A percentile compares a stretch with the other conserved stretches of the same genome.
These are phyloP conservation scores for Ananas comosus DNA, from an alignment of 176 grass and related monocot genomes.

Conservation along the genomic window DNA sequence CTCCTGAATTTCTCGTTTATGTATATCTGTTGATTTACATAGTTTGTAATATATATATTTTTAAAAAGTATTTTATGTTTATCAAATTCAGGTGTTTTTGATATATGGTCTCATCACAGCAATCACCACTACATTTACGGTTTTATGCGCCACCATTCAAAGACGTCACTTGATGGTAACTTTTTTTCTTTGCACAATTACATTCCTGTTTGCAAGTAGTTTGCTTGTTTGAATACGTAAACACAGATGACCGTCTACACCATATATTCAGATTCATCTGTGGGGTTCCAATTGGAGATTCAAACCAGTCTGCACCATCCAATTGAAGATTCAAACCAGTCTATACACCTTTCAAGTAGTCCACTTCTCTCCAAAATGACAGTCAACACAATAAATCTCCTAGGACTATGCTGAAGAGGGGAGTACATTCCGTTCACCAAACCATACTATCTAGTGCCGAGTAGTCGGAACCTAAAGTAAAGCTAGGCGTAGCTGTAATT, in stretches of 20 bases:
- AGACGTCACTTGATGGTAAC: conserved; percentile 94
- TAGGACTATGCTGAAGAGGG: too few relatives aligned
- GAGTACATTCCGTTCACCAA: too few relatives aligned
- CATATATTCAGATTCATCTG: background rate
- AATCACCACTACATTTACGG: conserved; percentile 48
- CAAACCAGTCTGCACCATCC: too few relatives aligned
- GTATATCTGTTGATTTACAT: conserved; percentile 15
- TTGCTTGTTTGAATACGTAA: background rate
- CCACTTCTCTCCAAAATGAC: too few relatives aligned
- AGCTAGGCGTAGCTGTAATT: too few relatives aligned
- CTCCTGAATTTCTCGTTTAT: conserved; percentile 8
- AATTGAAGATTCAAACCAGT: too few relatives aligned
- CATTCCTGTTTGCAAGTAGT: background rate
- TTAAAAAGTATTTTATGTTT: background rate
- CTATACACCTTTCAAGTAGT: too few relatives aligned
- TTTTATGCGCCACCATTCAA: conserved; percentile 83
- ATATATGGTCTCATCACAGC: conserved; percentile 88
- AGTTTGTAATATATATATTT: conserved; percentile 3
- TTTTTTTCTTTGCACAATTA: background rate
- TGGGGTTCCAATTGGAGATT: too few relatives aligned
- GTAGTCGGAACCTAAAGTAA: too few relatives aligned
- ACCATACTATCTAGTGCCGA: too few relatives aligned
- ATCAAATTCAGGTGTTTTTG: conserved; percentile 54
- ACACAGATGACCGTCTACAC: background rate
- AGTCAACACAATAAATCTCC: too few relatives aligned